Evolutionary conservation across 2,329 filamentous ascomycete species (phyloP).

Genomic region (Pestalotiopsis sp.): DNA sequence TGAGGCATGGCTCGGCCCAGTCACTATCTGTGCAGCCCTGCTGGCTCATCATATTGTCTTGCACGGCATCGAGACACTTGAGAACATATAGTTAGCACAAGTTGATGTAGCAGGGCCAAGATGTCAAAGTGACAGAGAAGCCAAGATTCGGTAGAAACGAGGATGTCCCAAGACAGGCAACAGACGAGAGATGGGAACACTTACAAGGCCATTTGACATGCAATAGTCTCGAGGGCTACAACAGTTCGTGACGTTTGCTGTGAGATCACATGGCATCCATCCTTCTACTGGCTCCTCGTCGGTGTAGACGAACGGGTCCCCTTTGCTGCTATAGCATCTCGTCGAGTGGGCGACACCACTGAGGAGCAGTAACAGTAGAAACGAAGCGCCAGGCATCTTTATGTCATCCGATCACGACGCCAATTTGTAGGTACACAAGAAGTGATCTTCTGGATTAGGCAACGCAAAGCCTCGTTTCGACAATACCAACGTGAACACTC

Average conservation of each 20-base stretch:
- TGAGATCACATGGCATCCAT: constrained; percentile 21
- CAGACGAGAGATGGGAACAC: not conserved
- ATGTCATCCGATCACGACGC: not conserved
- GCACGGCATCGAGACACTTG: constrained; percentile 23
- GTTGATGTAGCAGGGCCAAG: too few species aligned
- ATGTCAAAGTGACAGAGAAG: too few species aligned
- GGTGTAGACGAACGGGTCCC: constrained; percentile 6
- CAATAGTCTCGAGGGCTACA: constrained; percentile 25
- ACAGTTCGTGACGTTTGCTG: constrained; percentile 21
- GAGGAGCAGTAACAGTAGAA: not conserved
- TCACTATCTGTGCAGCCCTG: constrained; percentile 28
- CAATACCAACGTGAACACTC: not conserved
- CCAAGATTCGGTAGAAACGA: too few species aligned
- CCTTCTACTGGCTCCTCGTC: constrained; percentile 8
- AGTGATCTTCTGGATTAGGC: not conserved
- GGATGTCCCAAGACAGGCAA: too few species aligned
- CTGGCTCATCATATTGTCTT: constrained; percentile 26
- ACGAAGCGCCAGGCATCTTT: not conserved
- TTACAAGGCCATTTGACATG: constrained; percentile 27
- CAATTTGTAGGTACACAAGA: not conserved
- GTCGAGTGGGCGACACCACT: not conserved
- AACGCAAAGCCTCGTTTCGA: not conserved
- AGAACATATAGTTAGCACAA: not conserved
- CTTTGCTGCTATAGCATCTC: constrained; percentile 14
- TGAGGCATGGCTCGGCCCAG: constrained; percentile 25